phyloP scores from a whole-genome alignment of 306 rosid genomes.

The Quercus mongolica region DNA sequence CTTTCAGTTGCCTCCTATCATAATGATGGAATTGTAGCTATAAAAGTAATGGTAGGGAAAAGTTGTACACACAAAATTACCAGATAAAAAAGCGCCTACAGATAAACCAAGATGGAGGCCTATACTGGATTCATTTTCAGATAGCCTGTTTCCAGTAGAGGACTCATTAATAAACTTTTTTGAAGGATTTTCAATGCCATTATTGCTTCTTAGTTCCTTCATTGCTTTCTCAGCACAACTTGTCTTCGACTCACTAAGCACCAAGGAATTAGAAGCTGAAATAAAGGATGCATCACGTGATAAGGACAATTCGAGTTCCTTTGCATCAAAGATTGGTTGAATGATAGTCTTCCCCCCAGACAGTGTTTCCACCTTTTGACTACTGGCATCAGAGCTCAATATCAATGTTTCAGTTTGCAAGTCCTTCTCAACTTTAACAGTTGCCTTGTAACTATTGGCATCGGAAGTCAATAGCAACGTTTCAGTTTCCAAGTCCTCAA shows the following conservation, averaged over 20 bases:
- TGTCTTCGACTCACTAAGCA: conserved; percentile 34
- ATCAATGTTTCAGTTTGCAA: conserved; percentile 41
- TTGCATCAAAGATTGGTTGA: conserved; percentile 37
- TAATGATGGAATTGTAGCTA: conserved; percentile 13
- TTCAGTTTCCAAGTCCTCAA: conserved; percentile 47
- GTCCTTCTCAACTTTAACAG: conserved; percentile 44
- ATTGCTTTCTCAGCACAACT: conserved; percentile 30
- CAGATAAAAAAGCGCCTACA: conserved; percentile 58
- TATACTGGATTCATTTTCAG: conserved; percentile 46
- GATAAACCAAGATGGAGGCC: conserved; percentile 80
- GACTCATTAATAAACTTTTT: conserved; percentile 36
- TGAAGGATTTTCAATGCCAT: conserved; percentile 24
- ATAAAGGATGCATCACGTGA: conserved; percentile 39
- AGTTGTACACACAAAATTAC: conserved; percentile 35
- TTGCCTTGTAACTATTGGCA: conserved; percentile 36
- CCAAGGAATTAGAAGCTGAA: conserved; percentile 46
- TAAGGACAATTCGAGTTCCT: conserved; percentile 59
- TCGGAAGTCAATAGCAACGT: conserved; percentile 38
- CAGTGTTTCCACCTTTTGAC: conserved; percentile 29
- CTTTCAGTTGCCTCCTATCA: not conserved
- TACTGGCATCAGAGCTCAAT: conserved; percentile 33
- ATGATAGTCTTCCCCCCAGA: conserved; percentile 21
- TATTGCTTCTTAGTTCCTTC: conserved; percentile 36
- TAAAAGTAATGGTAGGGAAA: not conserved
- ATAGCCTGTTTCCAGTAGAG: conserved; percentile 29